Conservation (phyloP, 768 basidiomycete genomes). For the Lactifluus volemus region DNA sequence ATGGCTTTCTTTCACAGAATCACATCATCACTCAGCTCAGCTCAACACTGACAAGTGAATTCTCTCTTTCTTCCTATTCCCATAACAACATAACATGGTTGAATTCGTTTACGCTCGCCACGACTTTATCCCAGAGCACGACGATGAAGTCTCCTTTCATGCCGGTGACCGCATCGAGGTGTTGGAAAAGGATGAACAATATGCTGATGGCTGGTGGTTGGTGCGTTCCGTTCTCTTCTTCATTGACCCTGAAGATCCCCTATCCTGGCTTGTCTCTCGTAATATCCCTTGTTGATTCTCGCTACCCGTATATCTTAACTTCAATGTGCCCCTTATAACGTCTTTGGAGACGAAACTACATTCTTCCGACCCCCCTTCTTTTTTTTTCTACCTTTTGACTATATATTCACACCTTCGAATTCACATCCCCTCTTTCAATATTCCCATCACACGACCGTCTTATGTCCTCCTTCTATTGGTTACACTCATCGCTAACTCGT, state of each 20-base stretch:
- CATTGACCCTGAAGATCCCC: background rate
- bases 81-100: conserved; percentile 37
- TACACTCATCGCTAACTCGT: conserved; percentile 5
- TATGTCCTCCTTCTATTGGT: conserved; percentile 17
- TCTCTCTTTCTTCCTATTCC: too few relatives aligned
- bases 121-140: conserved; percentile 85
- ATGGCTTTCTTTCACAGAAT: too few relatives aligned
- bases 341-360: background rate
- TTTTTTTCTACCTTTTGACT: background rate
- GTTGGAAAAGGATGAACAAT: conserved; percentile 87
- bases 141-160: conserved; percentile 83
- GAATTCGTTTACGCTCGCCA: conserved; percentile 86
- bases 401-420: background rate
- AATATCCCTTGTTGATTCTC: background rate
- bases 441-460: background rate
- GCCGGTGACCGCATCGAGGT: conserved; percentile 86
- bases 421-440: background rate
- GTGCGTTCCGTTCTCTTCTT: conserved; percentile 30
- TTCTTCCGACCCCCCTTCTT: too few relatives aligned
- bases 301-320: background rate
- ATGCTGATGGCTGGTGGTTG: conserved; percentile 96
- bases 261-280: background rate
- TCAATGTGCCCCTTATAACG: background rate
- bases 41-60: too few relatives aligned
- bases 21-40: too few relatives aligned